phyloP scores from a whole-genome alignment of 2,329 filamentous ascomycete species.

The Xylaria digitata region DNA sequence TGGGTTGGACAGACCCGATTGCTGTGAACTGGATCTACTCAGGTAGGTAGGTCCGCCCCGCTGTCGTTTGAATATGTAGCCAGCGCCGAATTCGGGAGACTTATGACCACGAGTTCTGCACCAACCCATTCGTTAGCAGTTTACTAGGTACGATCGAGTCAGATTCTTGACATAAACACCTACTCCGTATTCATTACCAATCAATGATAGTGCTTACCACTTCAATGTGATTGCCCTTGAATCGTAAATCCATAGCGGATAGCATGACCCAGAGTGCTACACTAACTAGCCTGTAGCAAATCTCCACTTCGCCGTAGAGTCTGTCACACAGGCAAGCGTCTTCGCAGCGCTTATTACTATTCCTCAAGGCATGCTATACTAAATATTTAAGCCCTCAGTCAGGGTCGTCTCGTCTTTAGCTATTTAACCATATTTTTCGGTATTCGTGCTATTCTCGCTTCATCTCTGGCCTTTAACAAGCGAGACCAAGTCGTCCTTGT shows the following conservation, averaged over 20 bases:
- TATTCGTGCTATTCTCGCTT: neutral
- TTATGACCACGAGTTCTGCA: neutral
- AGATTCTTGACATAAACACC: neutral
- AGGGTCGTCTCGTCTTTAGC: neutral
- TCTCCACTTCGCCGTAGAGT: constrained; percentile 26
- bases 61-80: neutral
- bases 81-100: constrained; percentile 14
- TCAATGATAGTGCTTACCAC: neutral
- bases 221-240: neutral
- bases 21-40: neutral
- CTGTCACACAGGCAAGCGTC: constrained; percentile 5
- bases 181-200: neutral
- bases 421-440: neutral
- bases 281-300: constrained; percentile 12
- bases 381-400: constrained; percentile 15
- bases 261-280: constrained; percentile 19
- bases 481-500: neutral
- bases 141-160: constrained; percentile 13
- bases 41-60: constrained; percentile 5
- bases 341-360: constrained; percentile 16
- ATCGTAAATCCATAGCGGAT: neutral
- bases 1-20: neutral
- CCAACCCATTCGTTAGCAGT: neutral
- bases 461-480: neutral
- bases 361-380: neutral